Percentiles rank a stretch among this genome's conserved stretches.
Conservation (phyloP, 352 stramenopile genomes). For the Globisporangium polare region DNA sequence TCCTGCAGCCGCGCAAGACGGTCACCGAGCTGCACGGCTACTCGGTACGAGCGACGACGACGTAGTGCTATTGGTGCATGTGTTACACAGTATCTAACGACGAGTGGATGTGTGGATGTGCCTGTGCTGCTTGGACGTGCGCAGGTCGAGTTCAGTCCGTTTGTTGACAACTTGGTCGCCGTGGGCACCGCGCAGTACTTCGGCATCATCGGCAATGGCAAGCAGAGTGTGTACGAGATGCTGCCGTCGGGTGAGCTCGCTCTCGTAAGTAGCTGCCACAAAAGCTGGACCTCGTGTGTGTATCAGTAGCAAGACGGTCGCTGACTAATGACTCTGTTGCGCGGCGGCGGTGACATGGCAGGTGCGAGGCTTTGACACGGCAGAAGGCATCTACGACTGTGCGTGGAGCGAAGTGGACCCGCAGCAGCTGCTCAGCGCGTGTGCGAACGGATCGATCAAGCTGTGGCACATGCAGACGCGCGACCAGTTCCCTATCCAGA, state of each 20-base stretch:
- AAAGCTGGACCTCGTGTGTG: not conserved
- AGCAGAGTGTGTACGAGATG: conserved; percentile 82
- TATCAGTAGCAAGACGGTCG: too few species aligned
- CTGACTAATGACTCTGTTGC: not conserved
- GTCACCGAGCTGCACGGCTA: conserved; percentile 70
- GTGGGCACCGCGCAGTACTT: conserved; percentile 91
- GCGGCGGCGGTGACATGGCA: conserved; percentile 18
- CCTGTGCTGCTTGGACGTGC: not conserved
- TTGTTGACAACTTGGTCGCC: conserved; percentile 82
- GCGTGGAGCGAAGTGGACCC: conserved; percentile 87
- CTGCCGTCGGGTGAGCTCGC: conserved; percentile 54
- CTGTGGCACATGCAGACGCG: conserved; percentile 87
- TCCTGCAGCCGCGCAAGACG: conserved; percentile 58
- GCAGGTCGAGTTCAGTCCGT: conserved; percentile 90
- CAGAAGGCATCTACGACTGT: conserved; percentile 88
- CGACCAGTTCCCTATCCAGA: conserved; percentile 87
- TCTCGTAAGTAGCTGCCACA: conserved; percentile 29
- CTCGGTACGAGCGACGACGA: conserved; percentile 25
- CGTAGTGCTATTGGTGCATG: not conserved
- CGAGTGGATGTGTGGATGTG: not conserved
- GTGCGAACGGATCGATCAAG: conserved; percentile 84
- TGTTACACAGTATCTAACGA: not conserved
- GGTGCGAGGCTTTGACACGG: conserved; percentile 86
- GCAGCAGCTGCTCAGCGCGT: conserved; percentile 85
- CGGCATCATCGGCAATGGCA: conserved; percentile 90